Base-by-base conservation (phyloP, 495 filamentous ascomycete genomes). In the Penicillium goetzii region DNA sequence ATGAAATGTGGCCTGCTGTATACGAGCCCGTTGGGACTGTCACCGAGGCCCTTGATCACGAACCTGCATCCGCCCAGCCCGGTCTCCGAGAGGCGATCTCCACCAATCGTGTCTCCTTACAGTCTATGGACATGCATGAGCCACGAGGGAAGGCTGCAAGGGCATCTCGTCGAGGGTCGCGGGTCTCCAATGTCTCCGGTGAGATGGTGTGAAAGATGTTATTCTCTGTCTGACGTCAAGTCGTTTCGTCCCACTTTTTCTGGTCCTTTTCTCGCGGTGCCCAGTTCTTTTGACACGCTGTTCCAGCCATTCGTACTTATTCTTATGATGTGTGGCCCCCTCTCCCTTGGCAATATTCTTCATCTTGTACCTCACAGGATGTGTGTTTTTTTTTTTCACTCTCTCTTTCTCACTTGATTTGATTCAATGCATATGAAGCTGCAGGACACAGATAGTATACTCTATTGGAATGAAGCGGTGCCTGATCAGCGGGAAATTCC, bases 201-300 rank as follows among this genome's bases (percentile, higher is more conserved):
- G 57, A 62, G 19, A 60, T 67, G 30, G 60, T 61, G 8, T 63
- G 34, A 52, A 58, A n/a, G 25, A 51, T 19, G 40, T 36, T 28
- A 33, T 15, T 56, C n/a, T 52, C 23, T 32, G 9, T 21, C 56
- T 67, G 64, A 67, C 62, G 58, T 70, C 63, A 65, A 56, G 43
- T 59, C 30, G 6, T 52, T 33, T 61, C 21, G 66, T 59, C 52
- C 65, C 56, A 65, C 52, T 69, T 66, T 56, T 56, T 30, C 47
- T 30, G 12, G 63, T 40, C 43, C 30, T 47, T 28, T 17, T 30
- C 26, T 51, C 25, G 15, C 5, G 15, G 12, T 54, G 8, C 41
- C 54, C 52, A 58, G 23, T 56, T 33, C 50, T 36, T 55, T 50
- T 19, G 50, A 49, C 40, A 25, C 30, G 32, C 51, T 49, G 52